phyloP scores from a whole-genome alignment of 2,329 filamentous ascomycete genomes.

The Diaporthe ilicicola region DNA sequence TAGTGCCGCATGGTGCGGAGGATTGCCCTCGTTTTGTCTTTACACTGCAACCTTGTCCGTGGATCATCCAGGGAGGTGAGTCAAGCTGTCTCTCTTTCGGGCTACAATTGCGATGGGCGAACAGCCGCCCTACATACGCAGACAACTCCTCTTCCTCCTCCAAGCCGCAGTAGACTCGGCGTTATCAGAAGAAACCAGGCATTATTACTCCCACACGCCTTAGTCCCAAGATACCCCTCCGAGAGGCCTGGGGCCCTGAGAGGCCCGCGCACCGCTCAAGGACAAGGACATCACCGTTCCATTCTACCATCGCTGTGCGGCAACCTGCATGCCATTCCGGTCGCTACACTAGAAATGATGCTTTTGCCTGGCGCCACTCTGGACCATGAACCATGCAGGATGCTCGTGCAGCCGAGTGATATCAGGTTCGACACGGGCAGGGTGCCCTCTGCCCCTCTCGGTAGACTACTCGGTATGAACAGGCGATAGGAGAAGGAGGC shows the following conservation, averaged over 20 bases:
- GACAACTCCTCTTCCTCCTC: not conserved
- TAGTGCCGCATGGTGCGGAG: slow-evolving; percentile 8
- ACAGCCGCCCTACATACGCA: not conserved
- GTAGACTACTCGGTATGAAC: not conserved
- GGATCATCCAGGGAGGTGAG: slow-evolving; percentile 11
- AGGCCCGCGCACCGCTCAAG: not conserved
- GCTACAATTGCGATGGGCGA: not conserved
- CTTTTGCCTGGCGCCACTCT: not conserved
- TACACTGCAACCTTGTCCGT: slow-evolving; percentile 4
- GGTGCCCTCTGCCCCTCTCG: not conserved
- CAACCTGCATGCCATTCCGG: not conserved
- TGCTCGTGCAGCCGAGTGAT: not conserved
- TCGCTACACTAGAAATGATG: not conserved
- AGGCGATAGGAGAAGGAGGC: not conserved
- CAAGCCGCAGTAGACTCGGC: not conserved
- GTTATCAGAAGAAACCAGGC: not conserved
- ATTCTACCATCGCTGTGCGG: not conserved
- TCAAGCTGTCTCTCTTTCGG: slow-evolving; percentile 1
- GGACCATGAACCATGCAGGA: slow-evolving; percentile 15
- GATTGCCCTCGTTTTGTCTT: not conserved
- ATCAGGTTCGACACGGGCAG: slow-evolving; percentile 7
- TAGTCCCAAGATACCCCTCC: not conserved
- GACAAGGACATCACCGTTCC: not conserved
- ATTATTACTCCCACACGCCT: not conserved
- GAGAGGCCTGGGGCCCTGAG: not conserved